phyloP scores from a whole-genome alignment of 768 basidiomycete genomes.

The Boletus coccyginus region DNA sequence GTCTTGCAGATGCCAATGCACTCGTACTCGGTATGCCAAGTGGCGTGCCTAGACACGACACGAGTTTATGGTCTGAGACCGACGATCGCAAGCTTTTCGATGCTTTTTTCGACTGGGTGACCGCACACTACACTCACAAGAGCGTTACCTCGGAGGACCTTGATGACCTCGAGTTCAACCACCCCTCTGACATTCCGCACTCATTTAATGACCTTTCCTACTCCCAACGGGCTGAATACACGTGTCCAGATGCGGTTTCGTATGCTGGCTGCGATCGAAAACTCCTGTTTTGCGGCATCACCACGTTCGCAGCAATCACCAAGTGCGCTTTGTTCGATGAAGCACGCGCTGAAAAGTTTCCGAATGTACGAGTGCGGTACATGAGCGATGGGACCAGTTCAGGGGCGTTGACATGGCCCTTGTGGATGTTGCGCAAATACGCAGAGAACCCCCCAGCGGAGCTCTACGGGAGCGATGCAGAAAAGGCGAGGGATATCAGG shows the following conservation, averaged over 20 bases:
- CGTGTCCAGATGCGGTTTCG: not conserved
- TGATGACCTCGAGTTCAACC: conserved; percentile 17
- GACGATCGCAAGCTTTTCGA: conserved; percentile 15
- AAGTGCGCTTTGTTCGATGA: conserved; percentile 19
- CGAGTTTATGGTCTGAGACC: not conserved
- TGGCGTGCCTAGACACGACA: not conserved
- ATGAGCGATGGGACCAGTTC: conserved; percentile 13
- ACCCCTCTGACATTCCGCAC: conserved; percentile 1
- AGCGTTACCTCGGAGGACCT: conserved; percentile 12
- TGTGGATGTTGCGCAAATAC: conserved; percentile 12
- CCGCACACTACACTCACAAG: conserved; percentile 17
- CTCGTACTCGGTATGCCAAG: conserved; percentile 6
- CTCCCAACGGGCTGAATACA: conserved; percentile 13
- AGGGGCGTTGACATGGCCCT: conserved; percentile 10
- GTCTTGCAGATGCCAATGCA: conserved; percentile 5
- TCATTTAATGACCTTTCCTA: conserved; percentile 14
- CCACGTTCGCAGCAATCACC: conserved; percentile 4
- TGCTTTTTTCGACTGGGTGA: conserved; percentile 12
- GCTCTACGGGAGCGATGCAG: conserved; percentile 13
- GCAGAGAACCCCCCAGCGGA: conserved; percentile 1
- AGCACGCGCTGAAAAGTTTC: conserved; percentile 2
- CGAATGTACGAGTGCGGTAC: conserved; percentile 16
- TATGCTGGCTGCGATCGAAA: conserved; percentile 10
- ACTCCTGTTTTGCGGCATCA: conserved; percentile 8
- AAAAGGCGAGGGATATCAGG: conserved; percentile 22